Conservation (phyloP, 208 protist genomes). For the Leishmania major region DNA sequence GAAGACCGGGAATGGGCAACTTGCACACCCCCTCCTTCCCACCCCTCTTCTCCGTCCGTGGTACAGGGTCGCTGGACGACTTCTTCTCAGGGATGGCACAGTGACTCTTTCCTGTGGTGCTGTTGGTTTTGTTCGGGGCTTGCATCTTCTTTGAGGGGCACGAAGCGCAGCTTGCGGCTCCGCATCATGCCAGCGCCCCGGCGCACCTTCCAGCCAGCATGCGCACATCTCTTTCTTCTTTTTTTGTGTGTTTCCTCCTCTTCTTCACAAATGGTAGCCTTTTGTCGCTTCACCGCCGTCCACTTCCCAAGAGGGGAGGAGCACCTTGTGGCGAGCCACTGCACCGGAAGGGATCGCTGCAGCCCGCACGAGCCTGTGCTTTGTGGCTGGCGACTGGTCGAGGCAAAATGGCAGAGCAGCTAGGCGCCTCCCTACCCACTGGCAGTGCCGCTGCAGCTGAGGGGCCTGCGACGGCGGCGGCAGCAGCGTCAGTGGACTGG, state of each 20-base stretch:
- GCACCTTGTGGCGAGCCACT: too few relatives aligned
- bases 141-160: background rate
- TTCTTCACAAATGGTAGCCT: background rate
- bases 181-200: background rate
- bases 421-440: background rate
- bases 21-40: background rate
- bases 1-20: background rate
- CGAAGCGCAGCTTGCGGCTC: background rate
- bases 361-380: background rate
- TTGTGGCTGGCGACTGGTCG: background rate
- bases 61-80: background rate
- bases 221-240: background rate
- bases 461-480: background rate
- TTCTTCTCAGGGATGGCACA: background rate
- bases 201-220: background rate
- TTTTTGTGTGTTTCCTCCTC: background rate
- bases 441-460: background rate
- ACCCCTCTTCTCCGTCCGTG: too few relatives aligned
- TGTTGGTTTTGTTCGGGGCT: background rate
- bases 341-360: background rate
- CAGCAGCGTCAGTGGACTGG: conserved; percentile 14
- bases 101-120: background rate
- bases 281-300: background rate
- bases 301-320: background rate
- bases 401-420: background rate